Evolutionary conservation across 2,329 filamentous ascomycete genomes (phyloP).

Genomic region (Chrysoporthe austroafricana): DNA sequence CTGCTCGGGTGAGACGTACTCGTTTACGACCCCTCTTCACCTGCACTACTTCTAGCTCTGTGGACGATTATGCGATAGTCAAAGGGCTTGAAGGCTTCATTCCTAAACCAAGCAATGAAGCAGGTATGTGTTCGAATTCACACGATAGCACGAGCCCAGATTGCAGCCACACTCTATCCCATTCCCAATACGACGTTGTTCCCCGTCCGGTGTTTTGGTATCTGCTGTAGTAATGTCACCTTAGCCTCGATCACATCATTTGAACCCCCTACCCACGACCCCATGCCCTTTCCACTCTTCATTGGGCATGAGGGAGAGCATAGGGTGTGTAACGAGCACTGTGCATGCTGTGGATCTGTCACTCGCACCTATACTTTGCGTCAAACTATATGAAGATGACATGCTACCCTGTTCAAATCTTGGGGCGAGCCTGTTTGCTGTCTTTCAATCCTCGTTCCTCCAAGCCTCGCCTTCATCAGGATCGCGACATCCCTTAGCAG

Average conservation of each 20-base stretch:
- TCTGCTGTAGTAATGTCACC: constrained; percentile 20
- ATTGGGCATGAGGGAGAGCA: neutral
- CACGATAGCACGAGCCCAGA: neutral
- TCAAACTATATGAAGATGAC: neutral
- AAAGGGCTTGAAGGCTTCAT: neutral
- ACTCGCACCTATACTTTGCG: neutral
- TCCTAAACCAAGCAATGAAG: neutral
- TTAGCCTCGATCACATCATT: constrained; percentile 29
- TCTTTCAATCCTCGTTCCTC: neutral
- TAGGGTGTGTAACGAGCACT: neutral
- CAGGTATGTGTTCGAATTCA: neutral
- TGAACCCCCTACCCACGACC: constrained; percentile 15
- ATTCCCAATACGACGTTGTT: constrained; percentile 12
- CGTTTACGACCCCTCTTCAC: neutral
- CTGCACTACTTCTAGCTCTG: neutral
- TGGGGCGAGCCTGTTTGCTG: neutral
- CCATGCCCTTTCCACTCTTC: constrained; percentile 23
- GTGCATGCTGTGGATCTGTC: neutral
- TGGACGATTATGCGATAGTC: neutral
- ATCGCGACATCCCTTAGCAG: neutral
- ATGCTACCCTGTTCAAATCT: neutral
- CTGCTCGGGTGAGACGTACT: neutral
- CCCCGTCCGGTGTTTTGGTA: constrained; percentile 12
- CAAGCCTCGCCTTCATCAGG: neutral
- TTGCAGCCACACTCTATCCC: constrained; percentile 3